A percentile compares a stretch with the other conserved stretches of the same genome.
Conservation (phyloP, 2,329 filamentous ascomycete genomes). For the Fusarium metavorans region DNA sequence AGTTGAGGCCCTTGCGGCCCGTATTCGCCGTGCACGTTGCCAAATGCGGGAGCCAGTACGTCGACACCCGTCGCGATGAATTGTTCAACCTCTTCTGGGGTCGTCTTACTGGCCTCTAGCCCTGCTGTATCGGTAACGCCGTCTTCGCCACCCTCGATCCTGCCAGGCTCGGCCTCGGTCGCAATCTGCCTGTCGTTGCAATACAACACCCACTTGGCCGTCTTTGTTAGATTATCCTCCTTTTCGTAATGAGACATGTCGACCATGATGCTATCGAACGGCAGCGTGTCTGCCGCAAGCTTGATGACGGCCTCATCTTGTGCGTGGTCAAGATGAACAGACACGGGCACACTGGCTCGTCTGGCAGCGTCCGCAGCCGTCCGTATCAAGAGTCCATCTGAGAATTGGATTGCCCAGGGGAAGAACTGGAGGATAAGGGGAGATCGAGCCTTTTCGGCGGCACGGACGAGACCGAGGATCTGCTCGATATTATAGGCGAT, state of each 20-base stretch:
- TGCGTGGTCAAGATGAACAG: background rate
- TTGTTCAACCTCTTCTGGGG: background rate
- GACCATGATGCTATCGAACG: background rate
- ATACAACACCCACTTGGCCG: background rate
- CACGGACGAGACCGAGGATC: conserved; percentile 74
- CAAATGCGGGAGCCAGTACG: conserved; percentile 70
- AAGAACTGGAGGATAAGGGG: conserved; percentile 50
- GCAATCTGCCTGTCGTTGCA: conserved; percentile 10
- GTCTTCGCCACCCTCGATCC: conserved; percentile 46
- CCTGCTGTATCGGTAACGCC: conserved; percentile 67
- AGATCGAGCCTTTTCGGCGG: conserved; percentile 75
- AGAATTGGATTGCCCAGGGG: background rate
- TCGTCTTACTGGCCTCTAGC: conserved; percentile 57
- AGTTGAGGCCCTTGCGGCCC: conserved; percentile 72
- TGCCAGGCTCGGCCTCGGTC: conserved; percentile 14
- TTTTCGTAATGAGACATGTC: background rate
- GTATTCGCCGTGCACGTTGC: conserved; percentile 82
- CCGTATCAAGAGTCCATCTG: background rate
- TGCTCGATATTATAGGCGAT: conserved; percentile 73
- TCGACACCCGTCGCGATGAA: background rate
- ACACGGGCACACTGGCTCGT: background rate
- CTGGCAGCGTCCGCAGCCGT: background rate
- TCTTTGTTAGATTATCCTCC: conserved; percentile 48
- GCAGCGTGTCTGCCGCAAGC: background rate
- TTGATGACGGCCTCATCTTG: background rate